phyloP scores from a whole-genome alignment of 31 red algal species.

The Asparagopsis taxiformis region DNA sequence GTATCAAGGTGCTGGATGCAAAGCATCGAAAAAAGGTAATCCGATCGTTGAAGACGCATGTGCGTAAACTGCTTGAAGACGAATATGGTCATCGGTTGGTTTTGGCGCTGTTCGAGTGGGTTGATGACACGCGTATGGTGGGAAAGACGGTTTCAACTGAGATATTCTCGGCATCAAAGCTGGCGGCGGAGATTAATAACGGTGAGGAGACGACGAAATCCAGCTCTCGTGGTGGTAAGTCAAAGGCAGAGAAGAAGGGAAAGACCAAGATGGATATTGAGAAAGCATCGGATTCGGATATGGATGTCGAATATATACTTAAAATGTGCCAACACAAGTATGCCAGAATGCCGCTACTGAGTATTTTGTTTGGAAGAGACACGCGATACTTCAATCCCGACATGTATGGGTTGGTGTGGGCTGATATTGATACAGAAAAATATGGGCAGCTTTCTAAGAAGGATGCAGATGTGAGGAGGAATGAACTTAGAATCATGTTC shows the following conservation, averaged over 20 bases:
- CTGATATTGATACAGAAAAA: conserved; percentile 40
- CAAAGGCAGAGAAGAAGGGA: conserved; percentile 20
- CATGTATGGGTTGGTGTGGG: conserved; percentile 56
- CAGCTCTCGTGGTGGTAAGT: not conserved
- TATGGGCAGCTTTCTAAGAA: conserved; percentile 51
- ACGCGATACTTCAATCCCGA: conserved; percentile 71
- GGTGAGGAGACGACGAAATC: not conserved
- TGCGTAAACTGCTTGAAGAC: conserved; percentile 58
- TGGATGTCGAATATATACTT: conserved; percentile 34
- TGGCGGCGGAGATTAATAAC: conserved; percentile 20
- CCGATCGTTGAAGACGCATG: conserved; percentile 43
- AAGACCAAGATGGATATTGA: conserved; percentile 23
- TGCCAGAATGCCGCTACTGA: conserved; percentile 44
- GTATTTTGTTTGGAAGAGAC: conserved; percentile 42
- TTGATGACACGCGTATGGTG: conserved; percentile 74
- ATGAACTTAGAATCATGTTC: conserved; percentile 25
- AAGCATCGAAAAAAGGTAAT: conserved; percentile 63
- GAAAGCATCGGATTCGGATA: not conserved
- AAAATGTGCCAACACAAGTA: conserved; percentile 34
- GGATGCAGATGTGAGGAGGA: conserved; percentile 28
- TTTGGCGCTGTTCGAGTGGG: conserved; percentile 59
- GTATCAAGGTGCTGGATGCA: conserved; percentile 63
- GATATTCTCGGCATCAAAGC: conserved; percentile 33
- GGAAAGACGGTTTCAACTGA: conserved; percentile 52
- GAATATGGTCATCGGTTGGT: conserved; percentile 73